These are phyloP conservation scores for Saturnispora sanitii DNA, from an alignment of 805 yeast species.

Conservation along the genomic window DNA sequence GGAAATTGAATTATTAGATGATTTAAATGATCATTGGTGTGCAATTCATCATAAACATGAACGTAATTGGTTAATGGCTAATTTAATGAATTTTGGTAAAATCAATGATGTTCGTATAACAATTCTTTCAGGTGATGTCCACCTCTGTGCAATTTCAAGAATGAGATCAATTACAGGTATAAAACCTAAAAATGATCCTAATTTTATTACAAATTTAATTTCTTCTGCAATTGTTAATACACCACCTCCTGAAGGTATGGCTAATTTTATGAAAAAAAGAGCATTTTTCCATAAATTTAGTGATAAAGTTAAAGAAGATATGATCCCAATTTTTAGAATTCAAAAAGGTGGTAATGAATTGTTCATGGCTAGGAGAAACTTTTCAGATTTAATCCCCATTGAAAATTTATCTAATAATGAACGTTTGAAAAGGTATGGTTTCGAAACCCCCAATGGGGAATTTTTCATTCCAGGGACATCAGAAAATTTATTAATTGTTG, in stretches of 20 bases:
- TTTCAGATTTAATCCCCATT: slow-evolving; percentile 56
- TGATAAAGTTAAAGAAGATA: slow-evolving; percentile 61
- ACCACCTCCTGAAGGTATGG: slow-evolving; percentile 89
- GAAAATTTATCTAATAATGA: slow-evolving; percentile 24
- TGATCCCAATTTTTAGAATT: slow-evolving; percentile 56
- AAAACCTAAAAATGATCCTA: slow-evolving; percentile 58
- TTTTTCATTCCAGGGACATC: slow-evolving; percentile 9
- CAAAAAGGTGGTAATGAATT: slow-evolving; percentile 45
- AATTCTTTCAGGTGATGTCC: slow-evolving; percentile 88
- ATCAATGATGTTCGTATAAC: slow-evolving; percentile 62
- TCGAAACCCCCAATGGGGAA: background rate
- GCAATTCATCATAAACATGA: slow-evolving; percentile 78
- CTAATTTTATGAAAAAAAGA: slow-evolving; percentile 57
- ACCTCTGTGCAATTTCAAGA: slow-evolving; percentile 75
- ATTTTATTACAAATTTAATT: slow-evolving; percentile 72
- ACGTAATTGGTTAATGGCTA: slow-evolving; percentile 58
- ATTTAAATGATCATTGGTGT: slow-evolving; percentile 96
- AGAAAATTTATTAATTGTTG: background rate
- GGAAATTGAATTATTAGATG: slow-evolving; percentile 82
- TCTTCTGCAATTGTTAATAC: slow-evolving; percentile 87
- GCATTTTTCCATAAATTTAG: slow-evolving; percentile 61
- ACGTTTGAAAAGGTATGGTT: slow-evolving; percentile 22
- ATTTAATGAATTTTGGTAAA: slow-evolving; percentile 58
- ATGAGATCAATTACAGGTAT: slow-evolving; percentile 40
- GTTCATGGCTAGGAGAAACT: slow-evolving; percentile 59